Conservation (phyloP, 306 rosid species). For the Datisca glomerata region DNA sequence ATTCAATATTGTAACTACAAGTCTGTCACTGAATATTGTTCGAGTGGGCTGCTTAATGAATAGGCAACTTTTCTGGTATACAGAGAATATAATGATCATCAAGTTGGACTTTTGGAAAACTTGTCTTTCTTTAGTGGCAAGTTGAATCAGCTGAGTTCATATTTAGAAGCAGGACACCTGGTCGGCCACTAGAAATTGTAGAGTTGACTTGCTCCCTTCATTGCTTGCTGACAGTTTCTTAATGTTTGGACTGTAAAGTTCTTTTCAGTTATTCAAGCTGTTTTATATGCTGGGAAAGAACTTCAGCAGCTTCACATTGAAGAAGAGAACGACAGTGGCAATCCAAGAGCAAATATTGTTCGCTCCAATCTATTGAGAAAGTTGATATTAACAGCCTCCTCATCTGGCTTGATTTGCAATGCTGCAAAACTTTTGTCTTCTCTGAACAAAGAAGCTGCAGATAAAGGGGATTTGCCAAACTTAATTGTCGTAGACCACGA, state of each 20-base stretch:
- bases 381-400: conserved; percentile 62
- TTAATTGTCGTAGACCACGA: conserved; percentile 41
- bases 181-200: too few species aligned
- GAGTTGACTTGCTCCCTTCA: conserved; percentile 1
- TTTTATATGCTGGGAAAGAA: conserved; percentile 67
- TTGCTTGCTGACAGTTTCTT: conserved; percentile 11
- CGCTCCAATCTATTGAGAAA: conserved; percentile 52
- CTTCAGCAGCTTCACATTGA: conserved; percentile 60
- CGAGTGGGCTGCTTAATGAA: too few species aligned
- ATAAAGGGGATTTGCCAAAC: conserved; percentile 54
- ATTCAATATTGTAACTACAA: too few species aligned
- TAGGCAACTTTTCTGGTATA: too few species aligned
- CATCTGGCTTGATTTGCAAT: conserved; percentile 40
- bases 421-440: conserved; percentile 75
- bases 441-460: conserved; percentile 69
- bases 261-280: conserved; percentile 71
- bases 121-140: too few species aligned
- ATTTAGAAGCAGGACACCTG: too few species aligned
- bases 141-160: too few species aligned
- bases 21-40: too few species aligned
- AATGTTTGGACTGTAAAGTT: conserved; percentile 35
- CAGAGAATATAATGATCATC: too few species aligned
- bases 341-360: conserved; percentile 13
- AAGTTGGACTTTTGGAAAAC: too few species aligned
- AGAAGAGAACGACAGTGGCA: conserved; percentile 20